Conservation (phyloP, 2,329 filamentous ascomycete genomes). For the Pseudogymnoascus sp. region DNA sequence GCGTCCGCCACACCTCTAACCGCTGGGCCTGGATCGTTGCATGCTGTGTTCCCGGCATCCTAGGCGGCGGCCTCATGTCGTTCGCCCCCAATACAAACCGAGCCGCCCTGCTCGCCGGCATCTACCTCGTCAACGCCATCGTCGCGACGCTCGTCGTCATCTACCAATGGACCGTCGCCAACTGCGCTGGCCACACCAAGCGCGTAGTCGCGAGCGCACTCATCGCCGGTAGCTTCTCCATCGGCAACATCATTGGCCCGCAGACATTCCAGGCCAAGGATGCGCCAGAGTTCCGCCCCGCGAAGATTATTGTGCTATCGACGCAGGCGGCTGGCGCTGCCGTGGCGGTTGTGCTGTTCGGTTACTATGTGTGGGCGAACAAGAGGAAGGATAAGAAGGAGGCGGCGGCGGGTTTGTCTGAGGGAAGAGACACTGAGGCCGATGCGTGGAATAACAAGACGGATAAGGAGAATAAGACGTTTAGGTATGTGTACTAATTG, state of each 20-base stretch:
- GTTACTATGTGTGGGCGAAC: conserved; percentile 42
- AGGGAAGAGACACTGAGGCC: conserved; percentile 27
- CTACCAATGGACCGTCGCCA: conserved; percentile 39
- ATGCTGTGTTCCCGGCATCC: conserved; percentile 37
- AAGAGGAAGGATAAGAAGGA: conserved; percentile 33
- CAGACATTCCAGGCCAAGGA: conserved; percentile 45
- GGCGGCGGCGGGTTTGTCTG: conserved; percentile 21
- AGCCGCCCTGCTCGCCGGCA: conserved; percentile 38
- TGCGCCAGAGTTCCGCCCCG: conserved; percentile 41
- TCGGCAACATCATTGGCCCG: conserved; percentile 48
- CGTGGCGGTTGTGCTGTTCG: conserved; percentile 36
- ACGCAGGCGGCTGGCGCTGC: conserved; percentile 28
- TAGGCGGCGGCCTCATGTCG: conserved; percentile 40
- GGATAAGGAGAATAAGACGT: conserved; percentile 48
- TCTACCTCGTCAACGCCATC: conserved; percentile 44
- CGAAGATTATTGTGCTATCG: conserved; percentile 44
- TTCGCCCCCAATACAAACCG: conserved; percentile 39
- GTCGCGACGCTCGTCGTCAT: conserved; percentile 38
- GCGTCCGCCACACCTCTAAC: conserved; percentile 38
- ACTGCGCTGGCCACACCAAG: conserved; percentile 42
- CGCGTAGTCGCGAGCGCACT: conserved; percentile 40
- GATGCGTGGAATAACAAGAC: conserved; percentile 43
- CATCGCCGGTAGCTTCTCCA: conserved; percentile 39
- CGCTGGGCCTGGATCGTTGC: conserved; percentile 42
- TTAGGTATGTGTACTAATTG: conserved; percentile 41